Conservation (phyloP, 2,329 filamentous ascomycete genomes). For the Colletotrichum costaricense region DNA sequence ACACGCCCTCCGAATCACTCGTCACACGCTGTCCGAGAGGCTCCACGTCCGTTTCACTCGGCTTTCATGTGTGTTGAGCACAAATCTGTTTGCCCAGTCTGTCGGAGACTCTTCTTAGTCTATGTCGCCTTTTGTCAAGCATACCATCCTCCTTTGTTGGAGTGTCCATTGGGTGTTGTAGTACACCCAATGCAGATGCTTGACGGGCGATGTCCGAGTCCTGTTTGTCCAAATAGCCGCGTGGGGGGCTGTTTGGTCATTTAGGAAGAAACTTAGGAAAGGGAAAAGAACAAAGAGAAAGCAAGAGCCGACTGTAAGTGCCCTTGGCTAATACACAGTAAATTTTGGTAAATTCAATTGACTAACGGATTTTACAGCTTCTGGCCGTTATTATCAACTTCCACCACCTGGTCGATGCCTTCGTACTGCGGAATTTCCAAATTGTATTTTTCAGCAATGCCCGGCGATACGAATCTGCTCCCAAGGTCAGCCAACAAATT, state of each 20-base stretch:
- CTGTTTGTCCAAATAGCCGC: slow-evolving; percentile 68
- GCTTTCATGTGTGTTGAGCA: slow-evolving; percentile 71
- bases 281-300: background rate
- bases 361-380: slow-evolving; percentile 59
- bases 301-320: background rate
- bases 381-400: slow-evolving; percentile 67
- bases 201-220: slow-evolving; percentile 67
- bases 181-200: slow-evolving; percentile 58
- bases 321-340: background rate
- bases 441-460: slow-evolving; percentile 85
- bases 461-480: slow-evolving; percentile 79
- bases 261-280: slow-evolving; percentile 43
- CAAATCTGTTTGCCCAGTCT: slow-evolving; percentile 67
- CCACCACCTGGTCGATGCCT: slow-evolving; percentile 89
- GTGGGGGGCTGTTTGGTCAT: slow-evolving; percentile 67
- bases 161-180: slow-evolving; percentile 58
- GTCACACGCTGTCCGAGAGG: slow-evolving; percentile 15
- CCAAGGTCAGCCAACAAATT: slow-evolving; percentile 23
- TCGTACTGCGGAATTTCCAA: slow-evolving; percentile 86
- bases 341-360: slow-evolving; percentile 4
- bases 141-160: slow-evolving; percentile 60
- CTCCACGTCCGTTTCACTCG: slow-evolving; percentile 17
- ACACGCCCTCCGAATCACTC: slow-evolving; percentile 1
- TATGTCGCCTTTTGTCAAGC: slow-evolving; percentile 67
- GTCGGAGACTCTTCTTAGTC: slow-evolving; percentile 68